phyloP scores from a whole-genome alignment of 129 eudicot species.

The Escallonia herrerae region DNA sequence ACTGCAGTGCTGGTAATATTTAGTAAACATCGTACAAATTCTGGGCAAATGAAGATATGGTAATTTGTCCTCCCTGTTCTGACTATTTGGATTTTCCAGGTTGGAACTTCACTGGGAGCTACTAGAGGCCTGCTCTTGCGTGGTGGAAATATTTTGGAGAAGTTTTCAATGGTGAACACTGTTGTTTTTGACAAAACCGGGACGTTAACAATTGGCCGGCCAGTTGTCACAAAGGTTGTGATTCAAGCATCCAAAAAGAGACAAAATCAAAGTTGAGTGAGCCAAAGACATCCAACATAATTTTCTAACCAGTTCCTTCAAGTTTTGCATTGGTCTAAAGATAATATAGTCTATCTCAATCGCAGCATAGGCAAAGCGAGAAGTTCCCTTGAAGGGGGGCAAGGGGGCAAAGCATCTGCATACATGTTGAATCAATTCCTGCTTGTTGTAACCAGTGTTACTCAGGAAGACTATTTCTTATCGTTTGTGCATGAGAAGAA shows the following conservation, averaged over 20 bases:
- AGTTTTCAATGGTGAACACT: slow-evolving; percentile 68
- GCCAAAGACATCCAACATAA: not conserved
- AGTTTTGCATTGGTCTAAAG: not conserved
- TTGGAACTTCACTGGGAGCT: slow-evolving; percentile 99
- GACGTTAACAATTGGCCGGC: slow-evolving; percentile 87
- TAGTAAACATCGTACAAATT: slow-evolving; percentile 9
- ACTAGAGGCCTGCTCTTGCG: slow-evolving; percentile 93
- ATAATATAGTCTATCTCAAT: too few relatives aligned
- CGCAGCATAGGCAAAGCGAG: too few relatives aligned
- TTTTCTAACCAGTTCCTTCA: not conserved
- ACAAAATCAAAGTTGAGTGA: slow-evolving; percentile 42
- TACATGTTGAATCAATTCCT: too few relatives aligned
- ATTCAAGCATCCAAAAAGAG: slow-evolving; percentile 26
- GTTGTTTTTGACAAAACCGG: slow-evolving; percentile 98
- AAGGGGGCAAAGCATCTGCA: too few relatives aligned
- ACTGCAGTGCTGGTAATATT: slow-evolving; percentile 90
- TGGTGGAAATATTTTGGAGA: slow-evolving; percentile 94
- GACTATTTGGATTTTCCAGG: slow-evolving; percentile 33
- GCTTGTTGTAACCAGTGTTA: too few relatives aligned
- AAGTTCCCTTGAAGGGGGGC: too few relatives aligned
- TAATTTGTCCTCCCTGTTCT: not conserved
- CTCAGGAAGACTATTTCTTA: too few relatives aligned
- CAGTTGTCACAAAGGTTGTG: slow-evolving; percentile 78
- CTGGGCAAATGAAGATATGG: not conserved
- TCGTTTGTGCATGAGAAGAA: too few relatives aligned